Evolutionary conservation across 768 basidiomycete genomes (phyloP).

Genomic region (Mycena galericulata): DNA sequence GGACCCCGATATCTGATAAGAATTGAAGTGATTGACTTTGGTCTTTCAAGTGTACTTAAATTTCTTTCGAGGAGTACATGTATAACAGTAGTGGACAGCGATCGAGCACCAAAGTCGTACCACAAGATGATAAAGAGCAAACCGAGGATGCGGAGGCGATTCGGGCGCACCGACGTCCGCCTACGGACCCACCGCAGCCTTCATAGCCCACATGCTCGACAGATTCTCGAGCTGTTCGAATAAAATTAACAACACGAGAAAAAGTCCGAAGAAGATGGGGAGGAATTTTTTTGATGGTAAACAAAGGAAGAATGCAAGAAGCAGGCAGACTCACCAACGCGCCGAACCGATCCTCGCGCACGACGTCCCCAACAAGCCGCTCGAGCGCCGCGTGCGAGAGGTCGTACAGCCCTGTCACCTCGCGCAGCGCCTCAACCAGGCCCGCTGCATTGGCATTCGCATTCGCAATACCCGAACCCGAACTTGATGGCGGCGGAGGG

Average conservation of each 20-base stretch:
- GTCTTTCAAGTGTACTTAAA: too few species aligned
- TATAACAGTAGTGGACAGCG: too few species aligned
- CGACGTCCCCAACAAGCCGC: conserved; percentile 66
- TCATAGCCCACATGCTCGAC: conserved; percentile 65
- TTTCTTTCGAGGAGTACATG: too few species aligned
- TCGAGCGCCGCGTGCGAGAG: conserved; percentile 66
- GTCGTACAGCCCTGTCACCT: conserved; percentile 63
- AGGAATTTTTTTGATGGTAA: background rate
- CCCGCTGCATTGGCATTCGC: conserved; percentile 30
- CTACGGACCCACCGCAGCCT: conserved; percentile 36
- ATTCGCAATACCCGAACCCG: conserved; percentile 6
- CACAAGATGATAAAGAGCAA: too few species aligned
- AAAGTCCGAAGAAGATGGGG: background rate
- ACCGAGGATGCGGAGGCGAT: too few species aligned
- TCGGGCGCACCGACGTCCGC: too few species aligned
- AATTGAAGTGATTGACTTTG: too few species aligned
- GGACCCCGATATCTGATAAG: too few species aligned
- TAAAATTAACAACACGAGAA: conserved; percentile 1
- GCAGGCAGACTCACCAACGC: conserved; percentile 67
- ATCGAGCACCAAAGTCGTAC: too few species aligned
- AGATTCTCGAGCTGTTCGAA: conserved; percentile 61
- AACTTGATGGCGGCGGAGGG: too few species aligned
- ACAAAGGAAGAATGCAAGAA: background rate
- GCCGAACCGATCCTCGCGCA: conserved; percentile 82
- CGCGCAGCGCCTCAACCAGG: conserved; percentile 55